phyloP scores from a whole-genome alignment of 441 rosid genomes.

The Aquilaria agallochum region DNA sequence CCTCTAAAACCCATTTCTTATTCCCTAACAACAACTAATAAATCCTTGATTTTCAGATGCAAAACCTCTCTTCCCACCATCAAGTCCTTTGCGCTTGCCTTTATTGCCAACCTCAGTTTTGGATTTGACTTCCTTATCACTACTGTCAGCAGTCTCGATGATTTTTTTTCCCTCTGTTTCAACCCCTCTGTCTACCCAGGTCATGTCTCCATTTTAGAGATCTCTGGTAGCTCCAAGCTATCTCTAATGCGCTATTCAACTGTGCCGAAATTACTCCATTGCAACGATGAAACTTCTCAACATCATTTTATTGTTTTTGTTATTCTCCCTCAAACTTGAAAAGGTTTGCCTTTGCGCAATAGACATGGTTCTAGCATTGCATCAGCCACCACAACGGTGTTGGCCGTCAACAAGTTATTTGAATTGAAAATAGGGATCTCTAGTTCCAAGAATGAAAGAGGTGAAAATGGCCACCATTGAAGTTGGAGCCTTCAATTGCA shows the following conservation, averaged over 20 bases:
- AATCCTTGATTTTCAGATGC: conserved; percentile 36
- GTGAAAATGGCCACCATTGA: conserved; percentile 73
- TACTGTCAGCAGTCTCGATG: conserved; percentile 90
- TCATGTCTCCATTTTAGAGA: conserved; percentile 53
- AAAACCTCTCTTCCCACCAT: conserved; percentile 47
- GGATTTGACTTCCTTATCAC: conserved; percentile 90
- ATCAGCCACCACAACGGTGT: conserved; percentile 84
- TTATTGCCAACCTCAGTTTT: conserved; percentile 85
- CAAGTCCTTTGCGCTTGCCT: conserved; percentile 82
- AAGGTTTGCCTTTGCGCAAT: conserved; percentile 84
- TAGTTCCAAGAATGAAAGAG: conserved; percentile 83
- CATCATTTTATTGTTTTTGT: conserved; percentile 60
- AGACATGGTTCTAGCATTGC: conserved; percentile 86
- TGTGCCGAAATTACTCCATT: conserved; percentile 86
- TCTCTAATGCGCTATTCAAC: conserved; percentile 63
- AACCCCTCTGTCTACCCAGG: conserved; percentile 74
- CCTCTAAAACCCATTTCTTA: conserved; percentile 26
- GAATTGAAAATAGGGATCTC: conserved; percentile 43
- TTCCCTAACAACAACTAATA: conserved; percentile 15
- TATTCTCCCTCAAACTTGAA: conserved; percentile 52
- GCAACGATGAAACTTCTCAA: conserved; percentile 77
- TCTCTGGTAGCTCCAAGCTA: conserved; percentile 62
- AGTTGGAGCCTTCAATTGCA: conserved; percentile 81
- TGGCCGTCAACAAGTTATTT: conserved; percentile 78
- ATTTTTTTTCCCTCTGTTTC: conserved; percentile 57